Evolutionary conservation across 1,139 yeast species (phyloP), one percentile per base, ranked within the genome.

Genomic region (Magnusiomyces magnusii): DNA sequence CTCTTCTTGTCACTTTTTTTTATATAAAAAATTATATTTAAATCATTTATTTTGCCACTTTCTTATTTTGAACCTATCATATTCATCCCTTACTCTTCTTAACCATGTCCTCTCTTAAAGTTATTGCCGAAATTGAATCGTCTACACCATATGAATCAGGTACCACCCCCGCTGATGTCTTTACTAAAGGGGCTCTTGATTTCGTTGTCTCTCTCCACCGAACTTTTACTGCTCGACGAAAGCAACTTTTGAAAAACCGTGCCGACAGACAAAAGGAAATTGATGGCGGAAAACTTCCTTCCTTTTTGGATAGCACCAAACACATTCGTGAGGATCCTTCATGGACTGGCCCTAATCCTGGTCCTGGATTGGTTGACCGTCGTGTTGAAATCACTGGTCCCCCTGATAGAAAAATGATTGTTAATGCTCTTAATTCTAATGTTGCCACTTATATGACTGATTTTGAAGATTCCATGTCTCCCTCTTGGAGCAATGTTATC

Each of bases 341-440:
- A 54, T 86, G 93, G 93, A 82, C 82, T 62, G 92, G 92, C 53
- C 87, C 92, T 53, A 77, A 85, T 51, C 80, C 85, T 62, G 90
- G 86, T 42, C 86, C 83, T 50, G 91, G 91, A 41, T 79, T 86
- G 64, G 81, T 79, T 65, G 92, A 86, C 76, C 80, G 92, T 64
- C 80, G 91, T 69, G 86, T 85, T 39, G 96, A 90, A 75, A 88
- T 90, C 73, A 90, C 96, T 39, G 96, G 97, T 53, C 97, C 97
- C 39, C 83, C 87, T 49, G 88, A 85, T 69, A 77, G 89, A 67
- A 83, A 84, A 68, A 84, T 84, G 90, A 85, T 84, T 62, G 82
- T 84, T 73, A 85, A 84, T 67, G 90, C 89, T 9, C 78, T 84
- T 71, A 84, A 84, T 73, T 81, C 88, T 10, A 77, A 77, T 58